phyloP scores from a whole-genome alignment of 2,329 filamentous ascomycete genomes.

The Alternaria sp. region DNA sequence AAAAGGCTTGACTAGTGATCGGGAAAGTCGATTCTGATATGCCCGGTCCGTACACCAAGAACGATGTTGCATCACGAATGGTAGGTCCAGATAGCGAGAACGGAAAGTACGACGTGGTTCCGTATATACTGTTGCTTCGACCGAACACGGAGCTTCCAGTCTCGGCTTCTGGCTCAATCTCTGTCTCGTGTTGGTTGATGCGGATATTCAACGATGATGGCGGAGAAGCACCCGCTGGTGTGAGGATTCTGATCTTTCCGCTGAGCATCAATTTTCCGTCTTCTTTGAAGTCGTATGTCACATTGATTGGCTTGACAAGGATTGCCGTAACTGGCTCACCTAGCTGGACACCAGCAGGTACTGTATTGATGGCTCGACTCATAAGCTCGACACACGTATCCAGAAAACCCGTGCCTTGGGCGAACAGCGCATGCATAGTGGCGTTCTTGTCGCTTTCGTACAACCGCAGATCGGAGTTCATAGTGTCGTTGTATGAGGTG shows the following conservation, averaged over 20 bases:
- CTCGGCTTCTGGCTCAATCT: no score
- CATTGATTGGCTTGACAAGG: conserved; percentile 1
- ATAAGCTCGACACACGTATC: conserved; percentile 13
- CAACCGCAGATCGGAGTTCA: conserved; percentile 38
- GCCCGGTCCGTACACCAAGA: neutral
- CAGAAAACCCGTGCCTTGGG: conserved; percentile 1
- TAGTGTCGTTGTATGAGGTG: conserved; percentile 29
- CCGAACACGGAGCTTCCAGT: no score
- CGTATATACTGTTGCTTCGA: neutral
- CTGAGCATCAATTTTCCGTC: neutral
- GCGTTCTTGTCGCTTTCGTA: conserved; percentile 36
- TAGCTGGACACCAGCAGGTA: conserved; percentile 11
- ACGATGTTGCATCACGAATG: neutral
- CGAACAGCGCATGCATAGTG: conserved; percentile 32
- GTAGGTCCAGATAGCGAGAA: conserved; percentile 1
- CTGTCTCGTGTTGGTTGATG: no score
- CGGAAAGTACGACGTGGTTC: conserved; percentile 4
- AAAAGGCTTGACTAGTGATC: neutral
- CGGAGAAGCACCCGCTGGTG: neutral
- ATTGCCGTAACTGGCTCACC: neutral
- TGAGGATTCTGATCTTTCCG: conserved; percentile 6
- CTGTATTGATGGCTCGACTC: conserved; percentile 15
- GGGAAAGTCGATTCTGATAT: neutral
- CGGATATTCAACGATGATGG: neutral
- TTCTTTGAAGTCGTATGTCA: neutral